A percentile compares a stretch with the other conserved stretches of the same genome.
Evolutionary conservation across 192 early-diverging fungal species (phyloP).

Genomic region (Phycomyces blakesleeanus): DNA sequence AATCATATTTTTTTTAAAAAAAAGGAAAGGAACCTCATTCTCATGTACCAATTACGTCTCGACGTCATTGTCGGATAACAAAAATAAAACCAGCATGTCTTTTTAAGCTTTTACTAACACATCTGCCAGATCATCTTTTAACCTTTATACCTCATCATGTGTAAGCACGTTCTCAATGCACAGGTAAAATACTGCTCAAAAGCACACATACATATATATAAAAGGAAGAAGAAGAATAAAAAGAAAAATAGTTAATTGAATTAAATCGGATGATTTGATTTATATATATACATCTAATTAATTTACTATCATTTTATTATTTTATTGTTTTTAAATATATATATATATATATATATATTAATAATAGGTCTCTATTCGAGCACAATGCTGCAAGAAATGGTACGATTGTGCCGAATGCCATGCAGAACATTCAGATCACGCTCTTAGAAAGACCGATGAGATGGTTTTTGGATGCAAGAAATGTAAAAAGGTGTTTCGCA

Average conservation of each 20-base stretch:
- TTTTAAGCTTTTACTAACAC: constrained; percentile 4
- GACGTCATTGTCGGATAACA: neutral
- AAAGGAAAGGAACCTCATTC: too few species aligned
- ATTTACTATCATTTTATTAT: too few species aligned
- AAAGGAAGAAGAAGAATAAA: neutral
- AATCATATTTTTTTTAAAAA: too few species aligned
- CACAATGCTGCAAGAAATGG: constrained; percentile 93
- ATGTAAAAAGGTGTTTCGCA: constrained; percentile 61
- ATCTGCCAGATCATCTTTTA: neutral
- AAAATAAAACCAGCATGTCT: neutral
- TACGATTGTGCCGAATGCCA: constrained; percentile 98
- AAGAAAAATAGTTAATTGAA: too few species aligned
- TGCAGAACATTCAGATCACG: constrained; percentile 71
- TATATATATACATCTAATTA: too few species aligned
- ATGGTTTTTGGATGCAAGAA: constrained; percentile 98
- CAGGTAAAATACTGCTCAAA: constrained; percentile 57
- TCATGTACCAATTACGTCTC: neutral
- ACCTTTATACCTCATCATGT: constrained; percentile 52
- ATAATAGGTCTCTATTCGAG: constrained; percentile 78
- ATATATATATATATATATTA: neutral
- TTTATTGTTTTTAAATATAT: constrained; percentile 2
- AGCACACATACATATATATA: neutral
- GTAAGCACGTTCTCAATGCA: constrained; percentile 97
- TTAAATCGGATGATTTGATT: too few species aligned
- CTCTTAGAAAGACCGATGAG: constrained; percentile 75